Conservation (phyloP, 352 stramenopile species). For the Pythium inflatum region DNA sequence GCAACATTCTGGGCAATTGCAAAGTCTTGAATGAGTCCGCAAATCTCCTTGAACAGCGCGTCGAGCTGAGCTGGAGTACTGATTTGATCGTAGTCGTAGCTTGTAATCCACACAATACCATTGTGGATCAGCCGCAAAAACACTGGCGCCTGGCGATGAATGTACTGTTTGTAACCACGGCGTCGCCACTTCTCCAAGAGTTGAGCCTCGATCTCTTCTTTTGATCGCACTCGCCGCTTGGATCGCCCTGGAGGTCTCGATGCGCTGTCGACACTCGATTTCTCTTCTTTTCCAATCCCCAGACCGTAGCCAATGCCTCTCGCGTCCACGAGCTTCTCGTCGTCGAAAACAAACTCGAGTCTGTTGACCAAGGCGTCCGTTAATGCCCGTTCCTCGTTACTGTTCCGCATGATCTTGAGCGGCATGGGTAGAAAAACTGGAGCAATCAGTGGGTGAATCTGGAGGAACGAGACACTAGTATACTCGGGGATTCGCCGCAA, state of each 20-base stretch:
- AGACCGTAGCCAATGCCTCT: slow-evolving; percentile 73
- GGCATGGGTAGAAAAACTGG: slow-evolving; percentile 63
- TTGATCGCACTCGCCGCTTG: slow-evolving; percentile 41
- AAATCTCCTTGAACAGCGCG: slow-evolving; percentile 35
- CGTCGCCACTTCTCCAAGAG: slow-evolving; percentile 46
- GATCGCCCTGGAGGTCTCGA: slow-evolving; percentile 8
- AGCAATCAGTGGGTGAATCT: slow-evolving; percentile 74
- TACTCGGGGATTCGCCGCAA: slow-evolving; percentile 79
- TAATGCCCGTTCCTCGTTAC: slow-evolving; percentile 33
- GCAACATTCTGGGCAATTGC: neutral
- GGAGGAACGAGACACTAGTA: slow-evolving; percentile 65
- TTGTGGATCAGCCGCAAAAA: slow-evolving; percentile 73
- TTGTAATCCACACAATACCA: slow-evolving; percentile 74
- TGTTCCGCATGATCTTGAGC: slow-evolving; percentile 30
- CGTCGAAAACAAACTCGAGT: slow-evolving; percentile 69
- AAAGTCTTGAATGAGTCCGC: slow-evolving; percentile 24
- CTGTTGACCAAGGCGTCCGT: slow-evolving; percentile 43
- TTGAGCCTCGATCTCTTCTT: slow-evolving; percentile 35
- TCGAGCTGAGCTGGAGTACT: slow-evolving; percentile 35
- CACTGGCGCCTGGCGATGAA: slow-evolving; percentile 66
- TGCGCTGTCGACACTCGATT: neutral
- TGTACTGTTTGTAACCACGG: slow-evolving; percentile 77
- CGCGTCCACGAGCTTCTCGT: slow-evolving; percentile 65
- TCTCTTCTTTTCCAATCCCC: slow-evolving; percentile 54
- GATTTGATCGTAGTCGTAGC: slow-evolving; percentile 77